Evolutionary conservation across 805 yeast genomes (phyloP), one percentile per base, ranked within the genome.

Genomic region (Schizosaccharomyces lindneri): DNA sequence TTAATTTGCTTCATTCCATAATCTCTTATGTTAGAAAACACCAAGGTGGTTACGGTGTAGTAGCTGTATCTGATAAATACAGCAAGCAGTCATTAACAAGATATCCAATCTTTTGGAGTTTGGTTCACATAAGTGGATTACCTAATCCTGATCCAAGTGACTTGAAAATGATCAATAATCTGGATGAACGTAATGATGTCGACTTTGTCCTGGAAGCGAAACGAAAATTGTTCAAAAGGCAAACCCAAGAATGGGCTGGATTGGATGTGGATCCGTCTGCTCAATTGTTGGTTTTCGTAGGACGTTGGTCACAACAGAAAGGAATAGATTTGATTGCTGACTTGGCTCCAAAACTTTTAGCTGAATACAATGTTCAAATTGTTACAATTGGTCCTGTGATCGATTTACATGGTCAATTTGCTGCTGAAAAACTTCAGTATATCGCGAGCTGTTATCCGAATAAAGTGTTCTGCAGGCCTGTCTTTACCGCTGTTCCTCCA

Each of bases 281-380:
- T 17, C 55, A 59, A 17, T 43, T 59, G 24, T 24, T 59, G 19
- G 55, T 59, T 13, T 59, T 59, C n/a, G 61, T 59, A 7, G 61
- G 61, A n/a, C 21, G 61, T 21, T 59, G 61, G 61, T 59, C 61
- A 17, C 27, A 32, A 17, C 61, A 59, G 17, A 59, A 59, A 29
- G 61, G 61, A 6, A 43, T 59, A 7, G 61, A 59, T 43, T 29
- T 59, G 55, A 59, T 59, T 59, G 61, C 61, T n/a, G 61, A 59
- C 24, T 19, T 59, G 2, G 48, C 55, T 29, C 61, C 61, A 17
- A 41, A 43, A 17, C 27, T 59, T 9, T n/a, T 59, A 15, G 21
- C 61, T 6, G 31, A 59, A 19, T 27, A 27, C 55, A 59, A 59
- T 29, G 61, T 59, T 17, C 61, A 59, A 32, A 15, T 59, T 19